Base-by-base conservation (phyloP, 1,284 basidiomycete species). In the Naganishia liquefaciens region DNA sequence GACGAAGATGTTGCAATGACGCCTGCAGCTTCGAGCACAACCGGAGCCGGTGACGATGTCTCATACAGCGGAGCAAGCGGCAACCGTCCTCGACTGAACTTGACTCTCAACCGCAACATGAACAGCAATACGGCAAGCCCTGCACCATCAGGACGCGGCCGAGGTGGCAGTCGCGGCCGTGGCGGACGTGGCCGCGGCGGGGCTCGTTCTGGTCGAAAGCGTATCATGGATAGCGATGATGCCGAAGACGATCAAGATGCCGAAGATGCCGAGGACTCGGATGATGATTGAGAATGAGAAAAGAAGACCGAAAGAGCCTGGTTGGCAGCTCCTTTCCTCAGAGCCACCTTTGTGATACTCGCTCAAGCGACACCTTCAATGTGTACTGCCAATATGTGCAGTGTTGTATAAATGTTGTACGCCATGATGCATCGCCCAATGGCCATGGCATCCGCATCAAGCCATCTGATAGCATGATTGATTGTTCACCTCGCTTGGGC, bases 11-110 rank as follows among this genome's bases (percentile, higher is more conserved):
- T 54, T n/a, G 46, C 46, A 1, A 60, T 60, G 57, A 58, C 63
- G 21, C 54, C 63, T 44, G 49, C 44, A 19, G 44, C 43, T 25
- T 57, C 53, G 19, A 54, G 54, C 37, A 64, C 55, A 21, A 50
- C 53, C n/a, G 57, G 57, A 19, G 51, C 15, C 30, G 57, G 46
- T 37, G 57, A 60, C 39, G 57, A 60, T 15, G 57, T 60, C 13
- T 60, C 57, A 6, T 60, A 60, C 21, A 60, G 57, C 46, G 57
- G 54, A 57, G 21, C 63, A 30, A 57, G 46, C 49, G 28, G 51
- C 23, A 49, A 44, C 27, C 57, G 64, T 40, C 64, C 64, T 50
- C 39, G 37, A 37, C 52, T 65, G 23, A 65, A 65, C 25, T 19
- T 65, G 39, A 65, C 50, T 19, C 43, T 65, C 25, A 52, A 50